Evolutionary conservation across 306 rosid species (phyloP).

Genomic region (Vigna trinervia): DNA sequence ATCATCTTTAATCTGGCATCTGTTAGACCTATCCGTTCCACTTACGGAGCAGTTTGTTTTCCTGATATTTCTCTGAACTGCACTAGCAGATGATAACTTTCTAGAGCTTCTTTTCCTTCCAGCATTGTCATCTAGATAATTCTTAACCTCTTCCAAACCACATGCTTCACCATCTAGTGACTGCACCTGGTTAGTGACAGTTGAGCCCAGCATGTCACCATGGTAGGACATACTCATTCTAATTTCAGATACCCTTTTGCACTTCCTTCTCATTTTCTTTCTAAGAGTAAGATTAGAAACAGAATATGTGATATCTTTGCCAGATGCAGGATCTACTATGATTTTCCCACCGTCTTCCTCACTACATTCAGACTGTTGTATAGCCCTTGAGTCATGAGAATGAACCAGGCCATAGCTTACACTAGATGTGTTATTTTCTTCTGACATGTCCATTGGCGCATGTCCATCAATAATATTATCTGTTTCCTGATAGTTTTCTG

Average conservation of each 20-base stretch:
- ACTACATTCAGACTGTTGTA: slow-evolving; percentile 44
- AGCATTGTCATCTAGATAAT: slow-evolving; percentile 47
- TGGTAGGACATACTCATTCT: slow-evolving; percentile 56
- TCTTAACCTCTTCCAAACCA: slow-evolving; percentile 56
- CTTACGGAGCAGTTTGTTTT: slow-evolving; percentile 53
- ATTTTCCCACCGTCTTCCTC: slow-evolving; percentile 51
- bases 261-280: slow-evolving; percentile 77
- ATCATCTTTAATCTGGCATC: slow-evolving; percentile 85
- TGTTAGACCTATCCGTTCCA: slow-evolving; percentile 54
- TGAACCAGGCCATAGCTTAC: slow-evolving; percentile 51
- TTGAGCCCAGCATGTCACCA: slow-evolving; percentile 49
- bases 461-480: slow-evolving; percentile 47
- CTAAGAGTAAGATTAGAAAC: slow-evolving; percentile 53
- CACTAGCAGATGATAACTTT: slow-evolving; percentile 51
- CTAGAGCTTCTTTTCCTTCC: slow-evolving; percentile 49
- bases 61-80: slow-evolving; percentile 50
- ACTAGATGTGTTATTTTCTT: slow-evolving; percentile 47
- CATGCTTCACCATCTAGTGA: slow-evolving; percentile 47
- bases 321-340: slow-evolving; percentile 48
- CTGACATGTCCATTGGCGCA: slow-evolving; percentile 39
- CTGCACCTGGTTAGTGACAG: slow-evolving; percentile 54
- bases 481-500: slow-evolving; percentile 47
- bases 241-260: slow-evolving; percentile 86
- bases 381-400: slow-evolving; percentile 49
- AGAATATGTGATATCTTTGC: slow-evolving; percentile 53